These are phyloP conservation scores for Hippophae gyantsensis DNA, from an alignment of 306 rosid species.

Conservation along the genomic window DNA sequence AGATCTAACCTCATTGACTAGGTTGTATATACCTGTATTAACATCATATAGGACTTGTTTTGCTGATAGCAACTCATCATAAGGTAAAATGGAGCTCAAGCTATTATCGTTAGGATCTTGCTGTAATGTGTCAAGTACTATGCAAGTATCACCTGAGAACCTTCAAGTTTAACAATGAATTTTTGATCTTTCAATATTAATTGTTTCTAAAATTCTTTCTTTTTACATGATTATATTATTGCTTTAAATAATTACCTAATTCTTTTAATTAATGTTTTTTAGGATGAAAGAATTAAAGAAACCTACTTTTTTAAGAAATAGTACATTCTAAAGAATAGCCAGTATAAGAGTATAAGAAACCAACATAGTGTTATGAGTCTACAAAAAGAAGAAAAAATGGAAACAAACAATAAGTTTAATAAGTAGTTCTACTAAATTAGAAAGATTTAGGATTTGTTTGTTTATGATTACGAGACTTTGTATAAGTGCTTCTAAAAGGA, in stretches of 20 bases:
- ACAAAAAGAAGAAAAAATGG: constrained; percentile 12
- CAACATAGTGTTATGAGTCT: constrained; percentile 57
- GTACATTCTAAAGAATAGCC: constrained; percentile 58
- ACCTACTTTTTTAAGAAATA: constrained; percentile 50
- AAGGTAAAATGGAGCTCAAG: constrained; percentile 55
- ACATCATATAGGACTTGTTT: constrained; percentile 32
- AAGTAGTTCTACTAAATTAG: too few relatives aligned
- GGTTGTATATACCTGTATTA: constrained; percentile 33
- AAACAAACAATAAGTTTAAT: not conserved
- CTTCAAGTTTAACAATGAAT: constrained; percentile 21
- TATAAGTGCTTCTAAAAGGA: too few relatives aligned
- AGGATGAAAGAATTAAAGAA: not conserved
- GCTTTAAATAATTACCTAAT: too few relatives aligned
- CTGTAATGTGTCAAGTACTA: constrained; percentile 46
- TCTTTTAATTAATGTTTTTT: too few relatives aligned
- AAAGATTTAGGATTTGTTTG: too few relatives aligned
- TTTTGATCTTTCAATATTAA: too few relatives aligned
- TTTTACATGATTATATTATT: too few relatives aligned
- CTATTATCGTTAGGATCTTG: constrained; percentile 50
- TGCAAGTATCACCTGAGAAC: constrained; percentile 54
- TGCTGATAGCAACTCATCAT: constrained; percentile 45
- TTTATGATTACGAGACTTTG: too few relatives aligned
- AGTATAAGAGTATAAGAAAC: constrained; percentile 48
- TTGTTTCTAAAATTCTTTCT: too few relatives aligned
- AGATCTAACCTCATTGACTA: constrained; percentile 41